Base-by-base conservation (phyloP, 176 grass and related monocot species). In the Alopecurus myosuroides region DNA sequence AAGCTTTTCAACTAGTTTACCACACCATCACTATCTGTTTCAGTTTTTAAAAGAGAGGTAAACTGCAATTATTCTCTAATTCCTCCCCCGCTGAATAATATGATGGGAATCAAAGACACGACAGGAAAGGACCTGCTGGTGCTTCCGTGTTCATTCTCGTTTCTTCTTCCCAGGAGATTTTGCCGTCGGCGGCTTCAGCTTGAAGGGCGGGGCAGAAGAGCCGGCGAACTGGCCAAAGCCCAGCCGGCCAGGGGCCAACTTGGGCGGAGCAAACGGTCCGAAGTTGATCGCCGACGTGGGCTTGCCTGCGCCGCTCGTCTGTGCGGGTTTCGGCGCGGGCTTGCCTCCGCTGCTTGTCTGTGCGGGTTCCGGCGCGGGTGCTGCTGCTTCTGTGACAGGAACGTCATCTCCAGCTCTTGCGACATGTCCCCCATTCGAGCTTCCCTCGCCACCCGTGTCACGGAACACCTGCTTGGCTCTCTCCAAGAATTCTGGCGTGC, bases 181-280 rank as follows among this genome's bases (percentile, higher is more conserved):
- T 4, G 82, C 26, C 18, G 58, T 35, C 2, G 61, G 37, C 30
- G 88, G 63, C 74, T 74, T 83, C 25, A 79, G 7, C n/a, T 48
- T 90, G 84, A 90, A 90, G 11, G 74, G 84, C 18, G n/a, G 80
- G 58, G 74, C 13, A 3, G 84, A 48, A n/a, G 84, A 74, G 74
- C 22, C 9, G 12, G 84, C 88, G 29, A 86, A 90, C 55, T 79
- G 88, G 46, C 84, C 48, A 57, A 90, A 86, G 22, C 88, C 84
- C 79, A 90, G 84, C 11, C 74, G 84, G 22, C 79, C 35, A 37
- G 64, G 79, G 44, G 75, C 34, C 84, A 90, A 51, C 74, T 74
- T 90, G 22, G 88, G 88, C 53, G 84, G 65, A 40, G 80, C 79
- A 22, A 90, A 90, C 29, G 80, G 84, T 39, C 74, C 53, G 42